Percentiles rank a stretch among this genome's conserved stretches.
These are phyloP conservation scores for Tolypocladium paradoxum DNA, from an alignment of 2,329 filamentous ascomycete species.

Conservation along the genomic window DNA sequence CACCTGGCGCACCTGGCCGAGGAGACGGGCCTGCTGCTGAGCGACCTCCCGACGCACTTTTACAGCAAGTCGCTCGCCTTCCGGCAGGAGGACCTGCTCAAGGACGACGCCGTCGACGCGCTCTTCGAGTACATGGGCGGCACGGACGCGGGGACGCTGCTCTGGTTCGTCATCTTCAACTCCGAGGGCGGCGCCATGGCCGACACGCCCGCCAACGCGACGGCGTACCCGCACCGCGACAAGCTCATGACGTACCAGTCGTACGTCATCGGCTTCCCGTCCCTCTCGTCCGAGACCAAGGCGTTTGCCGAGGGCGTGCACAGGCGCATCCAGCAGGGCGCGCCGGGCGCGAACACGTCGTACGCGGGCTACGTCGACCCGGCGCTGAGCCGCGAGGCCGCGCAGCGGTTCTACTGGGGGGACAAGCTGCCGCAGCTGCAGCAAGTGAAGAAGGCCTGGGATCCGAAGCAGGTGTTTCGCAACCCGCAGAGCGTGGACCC, in stretches of 20 bases:
- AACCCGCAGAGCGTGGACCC: constrained; percentile 46
- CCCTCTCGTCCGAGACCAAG: constrained; percentile 32
- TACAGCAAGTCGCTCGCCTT: constrained; percentile 49
- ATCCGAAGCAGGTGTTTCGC: constrained; percentile 43
- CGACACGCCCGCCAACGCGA: constrained; percentile 43
- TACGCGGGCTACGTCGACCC: constrained; percentile 57
- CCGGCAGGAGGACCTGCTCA: constrained; percentile 34
- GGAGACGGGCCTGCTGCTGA: constrained; percentile 33
- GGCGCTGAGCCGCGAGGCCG: constrained; percentile 25
- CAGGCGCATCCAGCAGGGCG: constrained; percentile 25
- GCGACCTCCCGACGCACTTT: constrained; percentile 38
- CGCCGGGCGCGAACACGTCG: constrained; percentile 31
- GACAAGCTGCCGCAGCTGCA: constrained; percentile 35
- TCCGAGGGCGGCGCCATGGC: constrained; percentile 48
- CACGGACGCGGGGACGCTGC: constrained; percentile 35
- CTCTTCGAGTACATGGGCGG: constrained; percentile 44
- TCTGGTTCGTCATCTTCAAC: constrained; percentile 55
- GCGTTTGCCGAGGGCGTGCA: constrained; percentile 43
- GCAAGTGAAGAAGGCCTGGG: constrained; percentile 38
- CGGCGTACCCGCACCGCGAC: constrained; percentile 53
- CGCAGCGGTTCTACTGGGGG: constrained; percentile 45
- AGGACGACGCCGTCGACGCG: constrained; percentile 28
- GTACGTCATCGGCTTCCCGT: constrained; percentile 42
- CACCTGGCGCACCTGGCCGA: constrained; percentile 43
- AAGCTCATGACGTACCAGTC: constrained; percentile 53